Conservation (phyloP, 2,329 filamentous ascomycete genomes). For the Beauveria sp. region DNA sequence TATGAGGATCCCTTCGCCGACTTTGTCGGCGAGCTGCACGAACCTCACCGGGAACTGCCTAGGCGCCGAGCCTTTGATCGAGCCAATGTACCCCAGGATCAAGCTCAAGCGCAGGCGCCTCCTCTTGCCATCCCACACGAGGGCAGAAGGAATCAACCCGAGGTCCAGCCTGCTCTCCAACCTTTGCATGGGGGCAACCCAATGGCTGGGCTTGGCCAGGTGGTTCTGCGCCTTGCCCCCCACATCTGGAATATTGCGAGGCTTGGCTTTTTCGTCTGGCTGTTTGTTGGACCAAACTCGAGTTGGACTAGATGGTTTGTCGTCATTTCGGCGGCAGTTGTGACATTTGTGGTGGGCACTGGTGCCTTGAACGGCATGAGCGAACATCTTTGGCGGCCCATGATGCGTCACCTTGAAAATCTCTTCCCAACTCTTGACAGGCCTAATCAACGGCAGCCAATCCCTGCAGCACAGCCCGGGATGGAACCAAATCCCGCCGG, state of each 20-base stretch:
- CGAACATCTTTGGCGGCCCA: slow-evolving; percentile 47
- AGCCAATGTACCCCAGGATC: not conserved
- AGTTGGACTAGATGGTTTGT: slow-evolving; percentile 54
- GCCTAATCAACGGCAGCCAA: slow-evolving; percentile 20
- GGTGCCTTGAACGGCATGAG: slow-evolving; percentile 49
- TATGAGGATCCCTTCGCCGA: not conserved
- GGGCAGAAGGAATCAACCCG: not conserved
- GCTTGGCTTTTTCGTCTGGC: slow-evolving; percentile 54
- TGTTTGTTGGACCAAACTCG: slow-evolving; percentile 51
- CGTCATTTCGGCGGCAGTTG: slow-evolving; percentile 44
- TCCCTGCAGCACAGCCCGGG: slow-evolving; percentile 15
- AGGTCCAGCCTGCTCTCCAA: not conserved
- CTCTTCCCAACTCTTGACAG: slow-evolving; percentile 44
- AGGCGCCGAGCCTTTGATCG: not conserved
- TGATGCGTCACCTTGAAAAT: slow-evolving; percentile 52
- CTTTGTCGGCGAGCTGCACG: not conserved
- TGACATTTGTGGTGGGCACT: slow-evolving; percentile 52
- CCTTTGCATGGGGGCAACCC: not conserved
- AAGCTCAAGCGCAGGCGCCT: not conserved
- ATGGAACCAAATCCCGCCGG: slow-evolving; percentile 37
- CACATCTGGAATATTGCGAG: slow-evolving; percentile 55
- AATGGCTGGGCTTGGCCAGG: not conserved
- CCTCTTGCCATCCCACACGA: not conserved
- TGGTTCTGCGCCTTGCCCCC: slow-evolving; percentile 18
- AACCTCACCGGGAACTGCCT: not conserved